Evolutionary conservation across 306 rosid species (phyloP).

Genomic region (Pyrus bretschneideri): DNA sequence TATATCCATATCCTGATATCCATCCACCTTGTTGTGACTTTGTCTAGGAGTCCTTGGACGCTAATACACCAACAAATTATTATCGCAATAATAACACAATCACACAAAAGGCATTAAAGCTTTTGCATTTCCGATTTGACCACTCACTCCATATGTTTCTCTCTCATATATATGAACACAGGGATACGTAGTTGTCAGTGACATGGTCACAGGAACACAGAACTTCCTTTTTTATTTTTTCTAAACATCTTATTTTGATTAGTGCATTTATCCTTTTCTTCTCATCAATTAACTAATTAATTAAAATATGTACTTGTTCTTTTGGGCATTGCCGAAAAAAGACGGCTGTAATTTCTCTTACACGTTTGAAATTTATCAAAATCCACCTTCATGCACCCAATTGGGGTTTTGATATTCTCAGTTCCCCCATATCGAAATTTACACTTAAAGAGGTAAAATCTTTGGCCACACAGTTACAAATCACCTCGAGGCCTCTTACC

Average conservation of each 20-base stretch:
- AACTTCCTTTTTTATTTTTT: constrained; percentile 25
- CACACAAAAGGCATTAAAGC: constrained; percentile 18
- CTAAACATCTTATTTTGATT: constrained; percentile 11
- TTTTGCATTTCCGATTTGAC: constrained; percentile 47
- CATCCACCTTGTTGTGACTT: neutral
- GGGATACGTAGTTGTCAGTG: constrained; percentile 45
- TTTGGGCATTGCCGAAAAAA: neutral
- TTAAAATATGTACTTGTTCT: neutral
- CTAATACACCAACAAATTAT: constrained; percentile 9
- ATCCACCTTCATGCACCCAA: constrained; percentile 24
- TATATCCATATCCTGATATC: neutral
- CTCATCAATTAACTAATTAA: neutral
- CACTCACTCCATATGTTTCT: constrained; percentile 34
- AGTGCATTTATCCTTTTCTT: constrained; percentile 5
- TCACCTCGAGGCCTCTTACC: neutral
- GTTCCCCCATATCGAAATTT: neutral
- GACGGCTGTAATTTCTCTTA: constrained; percentile 1
- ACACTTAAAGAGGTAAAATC: neutral
- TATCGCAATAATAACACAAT: constrained; percentile 32
- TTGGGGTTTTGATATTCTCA: constrained; percentile 14
- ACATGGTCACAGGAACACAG: constrained; percentile 35
- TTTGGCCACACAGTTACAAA: neutral
- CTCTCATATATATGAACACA: constrained; percentile 17
- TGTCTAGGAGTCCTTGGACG: neutral
- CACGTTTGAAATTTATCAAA: neutral